Conservation (phyloP, 2,329 filamentous ascomycete genomes). For the Verticillium albo-atrum region DNA sequence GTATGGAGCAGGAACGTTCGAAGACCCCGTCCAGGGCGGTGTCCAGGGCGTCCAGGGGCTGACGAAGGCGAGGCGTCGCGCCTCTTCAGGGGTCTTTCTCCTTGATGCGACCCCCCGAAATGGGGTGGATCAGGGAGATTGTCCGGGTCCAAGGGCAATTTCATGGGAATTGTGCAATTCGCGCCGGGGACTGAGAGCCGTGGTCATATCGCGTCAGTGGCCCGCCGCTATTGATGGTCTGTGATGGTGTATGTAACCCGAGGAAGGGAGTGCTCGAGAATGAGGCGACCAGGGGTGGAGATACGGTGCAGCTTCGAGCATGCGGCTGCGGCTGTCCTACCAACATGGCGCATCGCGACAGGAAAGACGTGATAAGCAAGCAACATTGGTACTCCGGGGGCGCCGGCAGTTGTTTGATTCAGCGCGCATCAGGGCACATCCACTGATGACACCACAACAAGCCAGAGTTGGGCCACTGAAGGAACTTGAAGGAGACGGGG, state of each 20-base stretch:
- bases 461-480: no score
- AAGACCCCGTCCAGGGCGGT: no score
- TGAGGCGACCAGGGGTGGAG: neutral
- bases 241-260: neutral
- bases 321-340: neutral
- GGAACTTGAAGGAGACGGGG: neutral
- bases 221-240: neutral
- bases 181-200: neutral
- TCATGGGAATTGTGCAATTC: slow-evolving; percentile 1
- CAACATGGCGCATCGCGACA: neutral
- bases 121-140: slow-evolving; percentile 3
- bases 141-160: slow-evolving; percentile 1
- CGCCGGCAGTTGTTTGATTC: neutral
- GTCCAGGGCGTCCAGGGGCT: neutral
- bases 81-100: neutral
- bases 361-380: neutral
- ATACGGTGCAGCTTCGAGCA: neutral
- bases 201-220: neutral
- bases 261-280: neutral
- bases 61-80: neutral
- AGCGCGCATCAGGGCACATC: neutral
- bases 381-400: neutral
- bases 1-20: neutral
- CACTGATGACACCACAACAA: no score
- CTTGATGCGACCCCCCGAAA: neutral